phyloP scores from a whole-genome alignment of 306 rosid genomes.

The Oemleria cerasiformis region DNA sequence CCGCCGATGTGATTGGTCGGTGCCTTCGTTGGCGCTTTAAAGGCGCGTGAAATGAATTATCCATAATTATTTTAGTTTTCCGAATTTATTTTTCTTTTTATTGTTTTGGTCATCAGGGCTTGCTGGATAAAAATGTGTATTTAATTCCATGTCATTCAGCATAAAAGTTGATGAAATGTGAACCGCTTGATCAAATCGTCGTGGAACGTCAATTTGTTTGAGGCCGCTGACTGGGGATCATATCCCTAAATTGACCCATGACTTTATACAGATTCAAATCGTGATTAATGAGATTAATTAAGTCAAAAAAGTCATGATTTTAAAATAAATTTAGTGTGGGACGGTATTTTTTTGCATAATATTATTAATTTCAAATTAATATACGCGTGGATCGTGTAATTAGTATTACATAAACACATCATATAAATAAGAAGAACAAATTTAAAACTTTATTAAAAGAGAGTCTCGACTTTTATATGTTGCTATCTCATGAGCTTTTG shows the following conservation, averaged over 20 bases:
- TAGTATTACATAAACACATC: no score
- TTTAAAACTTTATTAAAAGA: no score
- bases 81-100: not conserved
- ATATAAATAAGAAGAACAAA: no score
- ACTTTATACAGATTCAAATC: not conserved
- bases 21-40: not conserved
- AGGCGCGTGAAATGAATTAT: constrained; percentile 33
- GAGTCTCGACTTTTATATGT: no score
- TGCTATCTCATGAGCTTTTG: no score
- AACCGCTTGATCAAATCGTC: constrained; percentile 22
- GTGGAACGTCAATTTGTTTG: not conserved
- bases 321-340: no score
- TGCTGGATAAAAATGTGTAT: constrained; percentile 13
- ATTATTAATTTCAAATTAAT: no score
- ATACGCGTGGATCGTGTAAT: no score
- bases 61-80: not conserved
- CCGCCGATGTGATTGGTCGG: constrained; percentile 31
- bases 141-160: constrained; percentile 30
- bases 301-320: not conserved
- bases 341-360: no score
- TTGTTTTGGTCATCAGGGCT: constrained; percentile 5
- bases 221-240: not conserved
- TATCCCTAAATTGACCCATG: not conserved
- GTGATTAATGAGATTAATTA: not conserved
- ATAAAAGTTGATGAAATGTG: constrained; percentile 3